Percentiles rank a stretch among this genome's conserved stretches.
Evolutionary conservation across 2,329 filamentous ascomycete genomes (phyloP).

Genomic region (Exserohilum rostratum): DNA sequence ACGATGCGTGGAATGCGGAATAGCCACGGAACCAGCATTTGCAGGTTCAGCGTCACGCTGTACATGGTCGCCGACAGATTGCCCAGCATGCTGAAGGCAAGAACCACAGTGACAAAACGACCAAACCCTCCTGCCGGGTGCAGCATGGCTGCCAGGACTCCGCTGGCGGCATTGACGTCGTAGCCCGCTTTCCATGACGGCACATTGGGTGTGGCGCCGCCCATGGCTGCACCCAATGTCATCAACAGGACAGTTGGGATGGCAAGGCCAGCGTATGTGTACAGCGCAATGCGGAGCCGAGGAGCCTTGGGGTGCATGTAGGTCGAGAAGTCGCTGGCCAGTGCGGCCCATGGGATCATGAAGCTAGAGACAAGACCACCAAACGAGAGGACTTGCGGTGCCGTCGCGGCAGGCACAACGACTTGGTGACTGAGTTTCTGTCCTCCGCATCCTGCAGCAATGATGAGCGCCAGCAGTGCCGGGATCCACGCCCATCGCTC

Average conservation of each 20-base stretch:
- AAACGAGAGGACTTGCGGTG: conserved; percentile 60
- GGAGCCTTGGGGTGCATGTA: conserved; percentile 65
- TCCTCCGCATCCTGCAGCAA: conserved; percentile 62
- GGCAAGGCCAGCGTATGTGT: conserved; percentile 63
- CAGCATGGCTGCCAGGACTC: conserved; percentile 66
- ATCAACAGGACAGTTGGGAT: conserved; percentile 65
- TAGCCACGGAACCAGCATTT: conserved; percentile 64
- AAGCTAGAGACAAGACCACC: conserved; percentile 68
- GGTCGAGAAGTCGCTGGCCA: conserved; percentile 66
- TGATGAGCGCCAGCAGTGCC: conserved; percentile 60
- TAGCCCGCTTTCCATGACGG: conserved; percentile 63
- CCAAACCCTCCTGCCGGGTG: conserved; percentile 64
- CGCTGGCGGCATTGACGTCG: conserved; percentile 60
- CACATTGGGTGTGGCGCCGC: conserved; percentile 62
- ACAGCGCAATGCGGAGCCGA: conserved; percentile 58
- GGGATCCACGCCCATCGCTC: conserved; percentile 65
- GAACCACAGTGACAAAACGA: conserved; percentile 65
- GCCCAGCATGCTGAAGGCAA: conserved; percentile 60
- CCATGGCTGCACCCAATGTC: conserved; percentile 69
- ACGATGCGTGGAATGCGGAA: conserved; percentile 62
- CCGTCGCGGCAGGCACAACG: conserved; percentile 50
- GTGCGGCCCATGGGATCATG: conserved; percentile 66
- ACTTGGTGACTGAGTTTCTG: conserved; percentile 58
- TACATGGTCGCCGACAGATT: conserved; percentile 67
- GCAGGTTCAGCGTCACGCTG: conserved; percentile 68